Base-by-base conservation (phyloP, 305 asterid species). In the Galium porrigens region DNA sequence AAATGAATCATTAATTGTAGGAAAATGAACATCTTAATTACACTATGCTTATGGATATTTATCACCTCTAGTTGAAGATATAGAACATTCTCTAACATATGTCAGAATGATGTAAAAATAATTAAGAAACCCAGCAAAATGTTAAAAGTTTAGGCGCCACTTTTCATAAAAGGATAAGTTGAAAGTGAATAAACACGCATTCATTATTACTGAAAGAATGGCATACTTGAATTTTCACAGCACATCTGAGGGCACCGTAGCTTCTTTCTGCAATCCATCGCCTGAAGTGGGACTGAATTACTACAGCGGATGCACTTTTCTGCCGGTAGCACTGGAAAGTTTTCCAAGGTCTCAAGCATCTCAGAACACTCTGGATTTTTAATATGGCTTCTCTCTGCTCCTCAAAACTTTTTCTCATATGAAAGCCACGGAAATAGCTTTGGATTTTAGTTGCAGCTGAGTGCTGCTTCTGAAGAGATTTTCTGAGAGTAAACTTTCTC, bases 361-460 rank as follows among this genome's bases (percentile, higher is more conserved):
- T 79, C 37, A 77, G 72, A 62, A 68, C 76, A 73, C 85, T 82
- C 76, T 92, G 95, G 61, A 92, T 74, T 72, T 62, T 82, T 68
- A 46, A 52, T 44, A 71, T 55, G 57, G 95, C 86, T 65, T 33
- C 74, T 77, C 74, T 89, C 77, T 75, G 68, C 76, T 68, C 66
- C 49, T 72, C 67, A 68, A 84, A 76, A 27, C 39, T 56, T 75
- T 77, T 79, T 76, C 85, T 82, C 74, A 65, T 72, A 72, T 73
- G 55, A 86, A 86, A 80, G 65, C 95, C 79, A 58, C 87, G 96
- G 66, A 63, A 78, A 64, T 76, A 73, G 53, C 94, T 81, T 80
- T 89, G 96, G 69, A 91, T 89, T 77, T 75, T 83, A 61, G 78
- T 79, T 66, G 94, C 95, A 54, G 98, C 94, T 48, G 37, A 41